Evolutionary conservation across 2,329 filamentous ascomycete species (phyloP).

Genomic region (Colletotrichum chrysophilum): DNA sequence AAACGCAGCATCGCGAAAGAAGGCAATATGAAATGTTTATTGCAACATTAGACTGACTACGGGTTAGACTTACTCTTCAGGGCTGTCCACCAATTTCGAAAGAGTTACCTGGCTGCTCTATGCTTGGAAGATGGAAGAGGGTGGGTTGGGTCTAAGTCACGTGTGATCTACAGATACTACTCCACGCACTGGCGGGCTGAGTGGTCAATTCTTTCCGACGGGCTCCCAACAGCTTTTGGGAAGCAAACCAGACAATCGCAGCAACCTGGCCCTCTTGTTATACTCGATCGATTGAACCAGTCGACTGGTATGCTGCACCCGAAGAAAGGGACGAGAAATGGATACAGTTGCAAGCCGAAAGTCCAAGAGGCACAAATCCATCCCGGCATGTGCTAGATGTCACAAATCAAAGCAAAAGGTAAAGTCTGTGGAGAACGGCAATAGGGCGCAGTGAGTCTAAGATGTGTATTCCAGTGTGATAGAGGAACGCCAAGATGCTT

Average conservation of each 20-base stretch:
- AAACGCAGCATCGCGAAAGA: neutral
- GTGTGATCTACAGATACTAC: neutral
- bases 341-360: neutral
- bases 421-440: neutral
- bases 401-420: neutral
- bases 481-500: neutral
- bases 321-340: neutral
- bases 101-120: neutral
- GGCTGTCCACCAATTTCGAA: neutral
- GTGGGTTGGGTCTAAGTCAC: neutral
- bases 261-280: fast-evolving
- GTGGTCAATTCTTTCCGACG: neutral
- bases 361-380: neutral
- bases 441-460: neutral
- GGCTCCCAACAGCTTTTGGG: neutral
- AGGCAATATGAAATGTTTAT: neutral
- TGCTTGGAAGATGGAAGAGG: neutral
- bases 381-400: neutral
- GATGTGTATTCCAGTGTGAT: neutral
- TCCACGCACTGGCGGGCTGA: neutral
- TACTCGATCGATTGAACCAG: neutral
- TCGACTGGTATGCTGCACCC: neutral
- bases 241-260: neutral
- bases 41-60: neutral
- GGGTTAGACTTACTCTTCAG: neutral